A percentile compares a stretch with the other conserved stretches of the same genome.
These are phyloP conservation scores for Tirmania nivea DNA, from an alignment of 495 filamentous ascomycete species.

Conservation along the genomic window DNA sequence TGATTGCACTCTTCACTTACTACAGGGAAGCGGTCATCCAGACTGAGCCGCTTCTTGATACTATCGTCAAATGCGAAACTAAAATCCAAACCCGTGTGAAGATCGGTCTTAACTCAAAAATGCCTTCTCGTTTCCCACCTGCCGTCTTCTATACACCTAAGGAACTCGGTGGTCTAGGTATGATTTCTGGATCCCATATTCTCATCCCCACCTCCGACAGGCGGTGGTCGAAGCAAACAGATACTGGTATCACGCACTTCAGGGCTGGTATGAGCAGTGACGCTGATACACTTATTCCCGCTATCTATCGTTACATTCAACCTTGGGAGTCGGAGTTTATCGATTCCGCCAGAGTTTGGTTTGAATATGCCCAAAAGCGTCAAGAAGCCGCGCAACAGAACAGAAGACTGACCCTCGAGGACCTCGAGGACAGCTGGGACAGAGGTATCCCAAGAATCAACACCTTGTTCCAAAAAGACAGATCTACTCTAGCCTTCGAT, in stretches of 20 bases:
- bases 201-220: conserved; percentile 96
- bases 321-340: conserved; percentile 99
- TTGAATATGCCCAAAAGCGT: conserved; percentile 95
- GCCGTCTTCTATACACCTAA: conserved; percentile 99
- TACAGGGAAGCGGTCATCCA: conserved; percentile 97
- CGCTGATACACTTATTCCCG: conserved; percentile 92
- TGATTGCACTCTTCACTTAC: conserved; percentile 98
- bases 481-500: conserved; percentile 93
- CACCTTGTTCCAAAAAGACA: conserved; percentile 96
- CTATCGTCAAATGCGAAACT: conserved; percentile 98
- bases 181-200: conserved; percentile 98
- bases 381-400: conserved; percentile 96
- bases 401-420: conserved; percentile 78
- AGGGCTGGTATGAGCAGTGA: conserved; percentile 96
- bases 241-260: conserved; percentile 93
- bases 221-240: conserved; percentile 94
- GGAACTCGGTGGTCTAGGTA: conserved; percentile 90
- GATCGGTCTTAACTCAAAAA: conserved; percentile 98
- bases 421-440: conserved; percentile 98
- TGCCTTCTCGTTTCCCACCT: conserved; percentile 97
- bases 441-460: conserved; percentile 96
- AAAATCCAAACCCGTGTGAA: conserved; percentile 99
- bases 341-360: conserved; percentile 96
- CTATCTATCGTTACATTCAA: conserved; percentile 99
- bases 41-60: conserved; percentile 85